Conservation (phyloP, 768 basidiomycete species). For the Trametes cubensis region DNA sequence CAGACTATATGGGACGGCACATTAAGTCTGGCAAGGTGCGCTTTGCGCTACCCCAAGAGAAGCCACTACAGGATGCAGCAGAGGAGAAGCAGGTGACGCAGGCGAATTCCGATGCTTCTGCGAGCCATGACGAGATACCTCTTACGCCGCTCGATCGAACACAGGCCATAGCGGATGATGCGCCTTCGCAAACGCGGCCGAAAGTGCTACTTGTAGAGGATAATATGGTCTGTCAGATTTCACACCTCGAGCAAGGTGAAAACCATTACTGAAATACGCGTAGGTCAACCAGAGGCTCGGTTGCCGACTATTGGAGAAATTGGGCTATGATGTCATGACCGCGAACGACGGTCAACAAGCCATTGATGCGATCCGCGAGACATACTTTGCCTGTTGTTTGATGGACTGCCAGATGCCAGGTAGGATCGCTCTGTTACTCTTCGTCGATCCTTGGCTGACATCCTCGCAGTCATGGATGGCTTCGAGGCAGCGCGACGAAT, state of each 20-base stretch:
- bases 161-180: not conserved
- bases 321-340: slow-evolving; percentile 31
- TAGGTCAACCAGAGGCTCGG: slow-evolving; percentile 34
- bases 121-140: slow-evolving; percentile 3
- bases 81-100: slow-evolving; percentile 17
- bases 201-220: slow-evolving; percentile 33
- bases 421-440: slow-evolving; percentile 17
- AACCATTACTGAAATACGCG: not conserved
- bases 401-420: slow-evolving; percentile 36
- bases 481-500: slow-evolving; percentile 31
- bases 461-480: slow-evolving; percentile 30
- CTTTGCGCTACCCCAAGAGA: slow-evolving; percentile 22
- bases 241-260: not conserved
- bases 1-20: slow-evolving; percentile 25
- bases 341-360: slow-evolving; percentile 33
- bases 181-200: not conserved
- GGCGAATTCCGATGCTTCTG: not conserved
- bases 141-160: not conserved
- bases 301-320: slow-evolving; percentile 30
- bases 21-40: slow-evolving; percentile 26
- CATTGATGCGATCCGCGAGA: slow-evolving; percentile 23
- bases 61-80: not conserved
- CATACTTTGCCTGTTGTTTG: slow-evolving; percentile 27
- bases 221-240: slow-evolving; percentile 26
- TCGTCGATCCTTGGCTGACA: no score